Percentiles rank a stretch among this genome's conserved stretches.
Evolutionary conservation across 768 basidiomycete genomes (phyloP).

Genomic region (Cyclocybe cylindracea): DNA sequence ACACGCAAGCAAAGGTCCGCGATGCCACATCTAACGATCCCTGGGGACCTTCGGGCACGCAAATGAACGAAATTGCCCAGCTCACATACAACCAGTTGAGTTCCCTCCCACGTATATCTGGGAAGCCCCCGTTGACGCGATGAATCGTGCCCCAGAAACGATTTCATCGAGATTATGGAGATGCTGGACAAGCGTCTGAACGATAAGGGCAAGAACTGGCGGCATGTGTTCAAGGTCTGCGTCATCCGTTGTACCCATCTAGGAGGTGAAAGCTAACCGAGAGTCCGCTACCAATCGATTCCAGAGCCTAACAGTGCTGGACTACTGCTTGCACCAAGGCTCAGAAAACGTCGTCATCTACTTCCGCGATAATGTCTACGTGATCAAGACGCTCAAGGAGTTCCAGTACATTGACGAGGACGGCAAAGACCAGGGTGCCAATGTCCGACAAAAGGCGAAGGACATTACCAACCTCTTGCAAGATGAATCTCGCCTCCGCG

Average conservation of each 20-base stretch:
- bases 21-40: constrained; percentile 98
- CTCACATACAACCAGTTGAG: constrained; percentile 94
- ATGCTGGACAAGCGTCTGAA: constrained; percentile 98
- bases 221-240: constrained; percentile 95
- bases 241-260: not conserved
- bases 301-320: constrained; percentile 88
- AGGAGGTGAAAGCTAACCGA: not conserved
- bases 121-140: not conserved
- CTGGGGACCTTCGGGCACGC: constrained; percentile 95
- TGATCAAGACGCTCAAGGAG: constrained; percentile 98
- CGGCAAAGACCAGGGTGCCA: constrained; percentile 97
- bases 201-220: constrained; percentile 99
- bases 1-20: constrained; percentile 92
- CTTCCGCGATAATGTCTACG: constrained; percentile 95
- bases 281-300: constrained; percentile 3
- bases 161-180: constrained; percentile 99
- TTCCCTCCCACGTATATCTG: constrained; percentile 14
- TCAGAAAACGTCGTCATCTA: constrained; percentile 99
- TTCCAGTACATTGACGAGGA: constrained; percentile 97
- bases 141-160: constrained; percentile 52
- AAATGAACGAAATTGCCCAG: constrained; percentile 99
- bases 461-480: constrained; percentile 93
- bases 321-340: constrained; percentile 94
- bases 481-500: constrained; percentile 82
- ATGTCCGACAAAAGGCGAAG: constrained; percentile 95